phyloP scores from a whole-genome alignment of 2,329 filamentous ascomycete species.

The Tolypocladium sp. region DNA sequence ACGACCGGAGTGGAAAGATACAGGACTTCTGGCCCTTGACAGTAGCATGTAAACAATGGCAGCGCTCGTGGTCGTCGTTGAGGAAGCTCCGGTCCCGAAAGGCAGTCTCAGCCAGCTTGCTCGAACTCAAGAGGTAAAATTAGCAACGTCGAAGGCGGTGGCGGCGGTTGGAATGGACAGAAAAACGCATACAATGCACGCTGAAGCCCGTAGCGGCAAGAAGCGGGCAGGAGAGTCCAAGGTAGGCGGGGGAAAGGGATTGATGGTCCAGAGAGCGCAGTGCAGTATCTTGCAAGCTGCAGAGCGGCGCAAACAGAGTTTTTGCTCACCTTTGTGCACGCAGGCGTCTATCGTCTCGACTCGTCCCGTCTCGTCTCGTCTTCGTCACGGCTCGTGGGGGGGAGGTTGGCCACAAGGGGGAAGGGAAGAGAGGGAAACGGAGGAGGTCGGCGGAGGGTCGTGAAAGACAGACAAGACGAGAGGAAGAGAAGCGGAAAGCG shows the following conservation, averaged over 20 bases:
- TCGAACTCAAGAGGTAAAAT: neutral
- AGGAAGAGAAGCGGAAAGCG: conserved; percentile 9
- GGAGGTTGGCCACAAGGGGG: conserved; percentile 13
- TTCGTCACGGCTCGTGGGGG: neutral
- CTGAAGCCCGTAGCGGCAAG: neutral
- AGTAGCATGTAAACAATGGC: neutral
- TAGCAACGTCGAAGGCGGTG: neutral
- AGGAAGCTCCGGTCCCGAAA: neutral
- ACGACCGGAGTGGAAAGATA: neutral
- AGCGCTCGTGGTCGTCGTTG: neutral
- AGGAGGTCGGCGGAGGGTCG: conserved; percentile 24
- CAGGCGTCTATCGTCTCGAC: neutral
- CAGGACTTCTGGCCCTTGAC: neutral
- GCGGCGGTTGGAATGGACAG: neutral
- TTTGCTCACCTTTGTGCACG: conserved; percentile 7
- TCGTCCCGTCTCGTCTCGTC: conserved; percentile 5
- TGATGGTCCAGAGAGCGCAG: neutral
- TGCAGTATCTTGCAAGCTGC: neutral
- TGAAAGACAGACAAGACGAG: conserved; percentile 12
- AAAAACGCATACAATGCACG: neutral
- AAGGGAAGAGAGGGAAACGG: conserved; percentile 13
- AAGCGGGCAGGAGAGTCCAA: neutral
- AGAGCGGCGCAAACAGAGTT: conserved; percentile 9
- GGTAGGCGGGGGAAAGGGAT: neutral
- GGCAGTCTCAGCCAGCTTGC: neutral